Evolutionary conservation across 2,329 filamentous ascomycete species (phyloP).

Genomic region (Xenosphaeropsis pyriputrescens): DNA sequence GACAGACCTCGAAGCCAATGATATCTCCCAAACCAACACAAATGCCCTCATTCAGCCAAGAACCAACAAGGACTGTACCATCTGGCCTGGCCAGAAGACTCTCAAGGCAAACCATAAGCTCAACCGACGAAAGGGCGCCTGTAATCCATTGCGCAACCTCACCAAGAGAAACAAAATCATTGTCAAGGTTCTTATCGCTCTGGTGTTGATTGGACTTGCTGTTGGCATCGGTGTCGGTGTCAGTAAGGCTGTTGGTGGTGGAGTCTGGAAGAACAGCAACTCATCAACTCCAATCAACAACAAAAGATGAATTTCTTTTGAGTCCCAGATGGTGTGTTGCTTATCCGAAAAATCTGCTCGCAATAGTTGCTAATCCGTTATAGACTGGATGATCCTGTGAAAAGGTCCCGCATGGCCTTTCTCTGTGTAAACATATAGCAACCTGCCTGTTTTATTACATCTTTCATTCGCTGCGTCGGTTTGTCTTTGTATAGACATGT

Average conservation of each 20-base stretch:
- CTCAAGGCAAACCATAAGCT: slow-evolving; percentile 45
- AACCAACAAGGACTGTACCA: slow-evolving; percentile 27
- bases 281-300: too few species aligned
- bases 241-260: slow-evolving; percentile 44
- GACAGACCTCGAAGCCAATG: slow-evolving; percentile 9
- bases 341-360: too few species aligned
- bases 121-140: slow-evolving; percentile 32
- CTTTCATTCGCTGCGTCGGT: too few species aligned
- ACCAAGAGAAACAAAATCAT: slow-evolving; percentile 38
- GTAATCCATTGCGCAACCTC: slow-evolving; percentile 36
- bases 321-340: too few species aligned
- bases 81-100: slow-evolving; percentile 45
- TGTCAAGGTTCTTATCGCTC: slow-evolving; percentile 35
- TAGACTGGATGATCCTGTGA: too few species aligned
- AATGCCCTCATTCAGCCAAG: not conserved
- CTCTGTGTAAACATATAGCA: too few species aligned
- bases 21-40: slow-evolving; percentile 2
- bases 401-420: too few species aligned
- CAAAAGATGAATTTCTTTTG: too few species aligned
- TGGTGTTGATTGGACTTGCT: slow-evolving; percentile 36
- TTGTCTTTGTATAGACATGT: too few species aligned
- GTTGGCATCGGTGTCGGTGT: slow-evolving; percentile 43
- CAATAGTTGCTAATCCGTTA: too few species aligned
- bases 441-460: too few species aligned
- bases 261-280: slow-evolving; percentile 32